These are phyloP conservation scores for Cenococcum geophilum DNA, from an alignment of 495 filamentous ascomycete species.

Conservation along the genomic window DNA sequence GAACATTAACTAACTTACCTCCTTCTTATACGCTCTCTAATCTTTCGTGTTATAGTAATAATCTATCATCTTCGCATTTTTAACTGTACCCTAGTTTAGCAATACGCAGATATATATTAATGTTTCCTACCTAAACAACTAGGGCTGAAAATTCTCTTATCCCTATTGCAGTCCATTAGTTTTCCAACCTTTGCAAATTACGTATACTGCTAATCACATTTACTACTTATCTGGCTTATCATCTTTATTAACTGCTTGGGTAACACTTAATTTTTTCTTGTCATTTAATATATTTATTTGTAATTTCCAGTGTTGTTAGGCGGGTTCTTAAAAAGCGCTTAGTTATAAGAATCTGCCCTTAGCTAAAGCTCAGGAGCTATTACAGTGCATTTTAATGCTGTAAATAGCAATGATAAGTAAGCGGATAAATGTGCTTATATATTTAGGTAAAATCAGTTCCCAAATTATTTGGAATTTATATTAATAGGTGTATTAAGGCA, in stretches of 20 bases:
- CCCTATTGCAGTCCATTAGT: slow-evolving; percentile 50
- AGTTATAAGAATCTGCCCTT: slow-evolving; percentile 1
- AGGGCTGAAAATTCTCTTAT: slow-evolving; percentile 96
- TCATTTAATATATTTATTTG: slow-evolving; percentile 45
- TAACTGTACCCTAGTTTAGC: slow-evolving; percentile 47
- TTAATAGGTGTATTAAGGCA: slow-evolving; percentile 48
- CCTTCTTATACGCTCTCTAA: slow-evolving; percentile 82
- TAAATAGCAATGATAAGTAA: slow-evolving; percentile 49
- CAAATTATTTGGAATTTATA: neutral
- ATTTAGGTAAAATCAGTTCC: slow-evolving; percentile 55
- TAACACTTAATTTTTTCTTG: slow-evolving; percentile 39
- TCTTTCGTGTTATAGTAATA: slow-evolving; percentile 96
- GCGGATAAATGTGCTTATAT: slow-evolving; percentile 81
- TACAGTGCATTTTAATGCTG: slow-evolving; percentile 26
- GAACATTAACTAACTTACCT: slow-evolving; percentile 55
- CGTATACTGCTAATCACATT: slow-evolving; percentile 23
- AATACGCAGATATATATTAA: neutral
- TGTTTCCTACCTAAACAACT: slow-evolving; percentile 71
- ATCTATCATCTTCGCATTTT: slow-evolving; percentile 87
- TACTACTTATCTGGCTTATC: slow-evolving; percentile 97
- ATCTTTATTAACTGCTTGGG: slow-evolving; percentile 53
- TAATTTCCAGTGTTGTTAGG: neutral
- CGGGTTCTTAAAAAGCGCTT: neutral
- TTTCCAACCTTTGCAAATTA: slow-evolving; percentile 8
- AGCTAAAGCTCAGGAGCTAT: slow-evolving; percentile 17